A percentile compares a stretch with the other conserved stretches of the same genome.
Conservation (phyloP, 352 stramenopile genomes). For the Globisporangium parvum region DNA sequence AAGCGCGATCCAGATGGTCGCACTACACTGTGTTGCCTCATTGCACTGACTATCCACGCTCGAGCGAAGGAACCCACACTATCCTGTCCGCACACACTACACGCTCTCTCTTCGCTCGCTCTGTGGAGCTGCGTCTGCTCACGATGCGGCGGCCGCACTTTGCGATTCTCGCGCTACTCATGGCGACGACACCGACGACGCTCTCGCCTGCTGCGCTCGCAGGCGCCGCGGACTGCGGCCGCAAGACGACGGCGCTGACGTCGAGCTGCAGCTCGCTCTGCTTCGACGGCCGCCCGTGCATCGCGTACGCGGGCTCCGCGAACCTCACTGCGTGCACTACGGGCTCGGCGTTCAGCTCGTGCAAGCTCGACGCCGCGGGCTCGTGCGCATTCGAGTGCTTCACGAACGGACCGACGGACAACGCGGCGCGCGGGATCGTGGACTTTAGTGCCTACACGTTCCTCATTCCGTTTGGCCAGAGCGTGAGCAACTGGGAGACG, state of each 20-base stretch:
- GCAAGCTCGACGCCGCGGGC: constrained; percentile 15
- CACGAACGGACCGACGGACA: constrained; percentile 30
- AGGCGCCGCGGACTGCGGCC: constrained; percentile 24
- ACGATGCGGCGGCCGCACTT: not conserved
- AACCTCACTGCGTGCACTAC: constrained; percentile 5
- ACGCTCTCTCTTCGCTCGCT: no score
- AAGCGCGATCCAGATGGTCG: no score
- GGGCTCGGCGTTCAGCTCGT: constrained; percentile 20
- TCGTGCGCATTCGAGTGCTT: constrained; percentile 52
- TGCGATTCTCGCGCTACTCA: not conserved
- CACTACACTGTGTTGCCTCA: no score
- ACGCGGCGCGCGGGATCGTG: constrained; percentile 33
- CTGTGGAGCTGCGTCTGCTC: no score
- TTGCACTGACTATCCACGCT: no score
- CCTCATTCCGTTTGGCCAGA: constrained; percentile 46
- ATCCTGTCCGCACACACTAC: no score
- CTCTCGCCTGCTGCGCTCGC: not conserved
- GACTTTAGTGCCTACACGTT: constrained; percentile 48
- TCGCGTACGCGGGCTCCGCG: constrained; percentile 29
- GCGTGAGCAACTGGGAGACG: constrained; percentile 35
- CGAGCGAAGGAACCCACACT: no score
- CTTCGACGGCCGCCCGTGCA: constrained; percentile 44
- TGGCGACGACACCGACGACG: not conserved
- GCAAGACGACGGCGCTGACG: constrained; percentile 38
- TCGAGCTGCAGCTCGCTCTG: constrained; percentile 42